A percentile compares a stretch with the other conserved stretches of the same genome.
These are phyloP conservation scores for Malassezia arunalokei DNA, from an alignment of 1,284 basidiomycete genomes.

Conservation along the genomic window DNA sequence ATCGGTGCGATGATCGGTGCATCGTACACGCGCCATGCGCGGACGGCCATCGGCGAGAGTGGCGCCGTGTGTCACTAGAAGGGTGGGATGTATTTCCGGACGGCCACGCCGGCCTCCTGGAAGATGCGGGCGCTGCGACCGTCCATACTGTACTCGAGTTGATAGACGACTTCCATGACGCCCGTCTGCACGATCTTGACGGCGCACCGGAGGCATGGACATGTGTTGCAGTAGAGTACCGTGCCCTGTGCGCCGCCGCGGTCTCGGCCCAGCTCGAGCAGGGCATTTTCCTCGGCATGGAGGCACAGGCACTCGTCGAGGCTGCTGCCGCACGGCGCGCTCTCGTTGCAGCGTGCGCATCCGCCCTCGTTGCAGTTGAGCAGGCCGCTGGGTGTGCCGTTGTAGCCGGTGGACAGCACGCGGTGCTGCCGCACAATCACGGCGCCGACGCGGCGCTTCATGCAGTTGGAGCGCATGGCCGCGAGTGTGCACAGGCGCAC, in stretches of 20 bases:
- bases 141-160: constrained; percentile 64
- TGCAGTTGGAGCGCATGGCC: constrained; percentile 49
- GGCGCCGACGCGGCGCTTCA: constrained; percentile 93
- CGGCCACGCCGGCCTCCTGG: constrained; percentile 45
- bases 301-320: constrained; percentile 79
- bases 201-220: constrained; percentile 86
- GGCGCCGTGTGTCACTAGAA: constrained; percentile 11
- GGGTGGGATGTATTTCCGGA: constrained; percentile 29
- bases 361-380: constrained; percentile 47
- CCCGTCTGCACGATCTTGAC: constrained; percentile 96
- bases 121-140: constrained; percentile 48
- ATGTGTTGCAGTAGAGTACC: constrained; percentile 78
- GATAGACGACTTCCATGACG: constrained; percentile 84
- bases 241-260: constrained; percentile 56
- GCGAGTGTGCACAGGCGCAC: constrained; percentile 41
- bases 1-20: constrained; percentile 13
- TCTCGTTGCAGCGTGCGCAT: constrained; percentile 38
- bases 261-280: constrained; percentile 67
- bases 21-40: neutral
- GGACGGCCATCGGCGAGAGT: neutral
- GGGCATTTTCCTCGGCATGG: constrained; percentile 95
- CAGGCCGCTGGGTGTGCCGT: constrained; percentile 84
- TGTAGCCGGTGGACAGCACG: constrained; percentile 93
- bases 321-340: constrained; percentile 50
- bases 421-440: constrained; percentile 70